A percentile compares a stretch with the other conserved stretches of the same genome.
Evolutionary conservation across 2,329 filamentous ascomycete genomes (phyloP).

Genomic region (Trichophyton schoenleinii): DNA sequence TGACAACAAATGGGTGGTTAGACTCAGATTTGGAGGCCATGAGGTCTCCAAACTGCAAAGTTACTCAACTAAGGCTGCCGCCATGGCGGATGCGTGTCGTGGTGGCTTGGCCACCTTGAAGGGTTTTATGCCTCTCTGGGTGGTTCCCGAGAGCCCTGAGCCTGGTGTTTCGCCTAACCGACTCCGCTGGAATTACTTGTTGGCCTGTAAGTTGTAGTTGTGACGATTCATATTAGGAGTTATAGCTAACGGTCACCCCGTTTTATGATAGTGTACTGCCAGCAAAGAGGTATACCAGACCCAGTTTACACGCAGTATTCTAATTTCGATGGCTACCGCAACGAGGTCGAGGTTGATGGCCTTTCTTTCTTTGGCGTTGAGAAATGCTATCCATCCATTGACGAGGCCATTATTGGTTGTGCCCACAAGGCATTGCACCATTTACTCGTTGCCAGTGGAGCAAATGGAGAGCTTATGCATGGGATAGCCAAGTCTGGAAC

Average conservation of each 20-base stretch:
- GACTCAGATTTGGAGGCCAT: slow-evolving; percentile 21
- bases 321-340: slow-evolving; percentile 17
- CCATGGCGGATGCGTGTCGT: slow-evolving; percentile 19
- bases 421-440: slow-evolving; percentile 21
- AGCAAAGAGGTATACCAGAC: slow-evolving; percentile 11
- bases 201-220: slow-evolving; percentile 18
- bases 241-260: neutral
- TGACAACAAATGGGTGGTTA: slow-evolving; percentile 17
- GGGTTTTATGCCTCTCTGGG: slow-evolving; percentile 17
- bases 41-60: slow-evolving; percentile 14
- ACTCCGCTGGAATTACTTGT: slow-evolving; percentile 22
- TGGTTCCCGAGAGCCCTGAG: slow-evolving; percentile 19
- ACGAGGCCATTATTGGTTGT: slow-evolving; percentile 19
- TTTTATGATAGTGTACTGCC: slow-evolving; percentile 17
- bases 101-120: slow-evolving; percentile 19
- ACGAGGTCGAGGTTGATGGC: slow-evolving; percentile 18
- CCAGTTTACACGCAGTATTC: slow-evolving; percentile 18
- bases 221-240: neutral
- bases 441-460: neutral
- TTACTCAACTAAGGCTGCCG: slow-evolving; percentile 12
- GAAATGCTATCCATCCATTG: slow-evolving; percentile 16
- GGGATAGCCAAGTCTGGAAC: neutral
- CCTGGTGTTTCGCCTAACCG: slow-evolving; percentile 9
- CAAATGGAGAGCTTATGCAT: neutral
- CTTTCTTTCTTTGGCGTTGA: slow-evolving; percentile 14